These are phyloP conservation scores for Solanum gandarillasii DNA, from an alignment of 257 asterid genomes.

Conservation along the genomic window DNA sequence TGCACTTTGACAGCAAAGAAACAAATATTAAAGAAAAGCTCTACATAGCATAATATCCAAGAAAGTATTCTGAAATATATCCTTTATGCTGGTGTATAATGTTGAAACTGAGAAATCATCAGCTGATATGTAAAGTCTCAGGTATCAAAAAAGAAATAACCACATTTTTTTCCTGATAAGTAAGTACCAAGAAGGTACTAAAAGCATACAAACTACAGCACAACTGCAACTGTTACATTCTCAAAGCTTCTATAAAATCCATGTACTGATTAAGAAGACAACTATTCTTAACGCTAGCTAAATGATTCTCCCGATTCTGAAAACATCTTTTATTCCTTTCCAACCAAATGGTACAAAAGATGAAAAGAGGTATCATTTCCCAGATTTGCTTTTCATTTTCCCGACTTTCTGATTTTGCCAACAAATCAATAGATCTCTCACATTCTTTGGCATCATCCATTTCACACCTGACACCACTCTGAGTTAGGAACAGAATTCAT, in stretches of 20 bases:
- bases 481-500: background rate
- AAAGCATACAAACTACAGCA: background rate
- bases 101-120: background rate
- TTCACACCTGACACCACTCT: background rate
- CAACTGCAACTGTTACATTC: background rate
- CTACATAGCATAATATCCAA: background rate
- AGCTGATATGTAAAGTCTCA: background rate
- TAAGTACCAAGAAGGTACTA: background rate
- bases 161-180: background rate
- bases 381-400: background rate
- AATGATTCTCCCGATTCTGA: background rate
- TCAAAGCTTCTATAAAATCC: background rate
- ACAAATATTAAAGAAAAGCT: background rate
- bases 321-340: background rate
- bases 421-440: background rate
- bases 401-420: background rate
- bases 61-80: background rate
- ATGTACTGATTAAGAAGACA: background rate
- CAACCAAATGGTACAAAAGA: background rate
- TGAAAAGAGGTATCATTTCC: background rate
- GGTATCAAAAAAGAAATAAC: background rate
- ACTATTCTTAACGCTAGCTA: background rate
- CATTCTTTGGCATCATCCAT: background rate
- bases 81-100: background rate
- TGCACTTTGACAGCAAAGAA: conserved; percentile 20